Conservation (phyloP, 345 rosid species). For the Eucalyptus tenuipes region DNA sequence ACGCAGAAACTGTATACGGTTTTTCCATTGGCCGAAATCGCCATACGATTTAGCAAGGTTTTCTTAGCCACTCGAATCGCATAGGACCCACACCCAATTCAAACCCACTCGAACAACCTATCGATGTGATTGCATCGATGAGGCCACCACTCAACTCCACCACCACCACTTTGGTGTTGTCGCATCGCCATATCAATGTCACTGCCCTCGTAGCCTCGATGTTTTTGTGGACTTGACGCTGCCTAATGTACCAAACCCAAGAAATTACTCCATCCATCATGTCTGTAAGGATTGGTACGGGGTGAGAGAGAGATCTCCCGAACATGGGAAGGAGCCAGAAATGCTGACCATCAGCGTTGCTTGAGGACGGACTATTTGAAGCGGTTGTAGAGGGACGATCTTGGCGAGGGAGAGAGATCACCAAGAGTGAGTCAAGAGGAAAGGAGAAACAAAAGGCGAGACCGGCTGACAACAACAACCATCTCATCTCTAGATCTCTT, state of each 20-base stretch:
- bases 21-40: neutral
- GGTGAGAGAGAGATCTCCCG: neutral
- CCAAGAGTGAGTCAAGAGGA: neutral
- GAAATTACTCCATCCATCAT: neutral
- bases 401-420: neutral
- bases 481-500: neutral
- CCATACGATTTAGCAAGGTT: neutral
- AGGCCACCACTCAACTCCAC: neutral
- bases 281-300: neutral
- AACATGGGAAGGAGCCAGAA: neutral
- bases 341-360: neutral
- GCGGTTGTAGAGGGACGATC: neutral
- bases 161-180: neutral
- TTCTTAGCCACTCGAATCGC: neutral
- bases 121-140: neutral
- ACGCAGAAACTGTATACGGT: neutral
- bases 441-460: neutral
- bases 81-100: neutral
- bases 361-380: neutral
- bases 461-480: neutral
- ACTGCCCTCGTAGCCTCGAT: neutral
- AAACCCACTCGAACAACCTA: neutral
- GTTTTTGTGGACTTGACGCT: neutral
- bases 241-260: neutral
- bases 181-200: neutral